Evolutionary conservation across 2,329 filamentous ascomycete species (phyloP).

Genomic region (Davidsoniella australis): DNA sequence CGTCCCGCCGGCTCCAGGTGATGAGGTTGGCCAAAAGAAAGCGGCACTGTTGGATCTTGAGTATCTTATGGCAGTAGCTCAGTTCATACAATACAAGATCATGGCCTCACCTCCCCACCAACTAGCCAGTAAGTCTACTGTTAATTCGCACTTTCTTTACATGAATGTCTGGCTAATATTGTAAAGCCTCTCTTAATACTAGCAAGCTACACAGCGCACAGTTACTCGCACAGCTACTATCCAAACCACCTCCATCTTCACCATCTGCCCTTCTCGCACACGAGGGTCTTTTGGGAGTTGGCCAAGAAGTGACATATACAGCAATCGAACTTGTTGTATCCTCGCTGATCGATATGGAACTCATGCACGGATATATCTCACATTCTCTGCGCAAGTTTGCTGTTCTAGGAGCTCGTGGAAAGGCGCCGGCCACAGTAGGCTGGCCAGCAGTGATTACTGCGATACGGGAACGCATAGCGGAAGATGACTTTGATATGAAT

Average conservation of each 20-base stretch:
- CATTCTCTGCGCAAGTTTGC: constrained; percentile 64
- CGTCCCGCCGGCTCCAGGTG: constrained; percentile 38
- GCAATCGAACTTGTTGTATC: constrained; percentile 67
- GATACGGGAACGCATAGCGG: constrained; percentile 41
- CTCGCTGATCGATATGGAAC: constrained; percentile 60
- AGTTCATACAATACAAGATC: constrained; percentile 45
- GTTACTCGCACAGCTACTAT: neutral
- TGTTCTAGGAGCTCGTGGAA: constrained; percentile 58
- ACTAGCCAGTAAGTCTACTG: constrained; percentile 5
- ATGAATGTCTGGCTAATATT: neutral
- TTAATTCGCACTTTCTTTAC: neutral
- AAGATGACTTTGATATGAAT: constrained; percentile 41
- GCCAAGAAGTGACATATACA: constrained; percentile 37
- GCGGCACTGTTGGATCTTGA: constrained; percentile 60
- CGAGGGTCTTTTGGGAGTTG: constrained; percentile 46
- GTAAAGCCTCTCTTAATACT: constrained; percentile 8
- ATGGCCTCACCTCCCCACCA: constrained; percentile 25
- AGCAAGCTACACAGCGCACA: constrained; percentile 9
- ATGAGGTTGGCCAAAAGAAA: constrained; percentile 35
- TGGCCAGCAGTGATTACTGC: constrained; percentile 63
- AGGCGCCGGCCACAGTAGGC: constrained; percentile 47
- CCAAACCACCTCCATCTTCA: constrained; percentile 10
- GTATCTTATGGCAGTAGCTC: constrained; percentile 47
- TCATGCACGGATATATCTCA: constrained; percentile 71
- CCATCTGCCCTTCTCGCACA: constrained; percentile 34